Conservation (phyloP, 495 filamentous ascomycete genomes). For the Penicillium atrosanguineum region DNA sequence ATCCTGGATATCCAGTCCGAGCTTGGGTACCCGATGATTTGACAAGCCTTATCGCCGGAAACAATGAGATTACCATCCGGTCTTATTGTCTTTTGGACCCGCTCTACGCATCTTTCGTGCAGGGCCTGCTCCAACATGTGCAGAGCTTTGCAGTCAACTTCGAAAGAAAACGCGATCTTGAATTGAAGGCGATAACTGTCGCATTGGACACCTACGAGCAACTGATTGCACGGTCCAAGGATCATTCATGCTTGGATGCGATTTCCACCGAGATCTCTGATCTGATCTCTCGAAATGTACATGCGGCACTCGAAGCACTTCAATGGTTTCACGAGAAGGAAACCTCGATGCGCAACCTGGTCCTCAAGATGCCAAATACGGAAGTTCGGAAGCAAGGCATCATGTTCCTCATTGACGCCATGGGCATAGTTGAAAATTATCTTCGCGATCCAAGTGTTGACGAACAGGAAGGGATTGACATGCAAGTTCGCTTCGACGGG, state of each 20-base stretch:
- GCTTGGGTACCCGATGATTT: conserved; percentile 55
- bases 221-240: conserved; percentile 71
- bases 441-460: conserved; percentile 35
- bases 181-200: conserved; percentile 61
- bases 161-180: conserved; percentile 50
- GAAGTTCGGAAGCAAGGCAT: conserved; percentile 60
- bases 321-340: conserved; percentile 60
- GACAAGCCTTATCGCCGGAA: conserved; percentile 59
- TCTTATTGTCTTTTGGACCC: conserved; percentile 81
- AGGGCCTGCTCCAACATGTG: conserved; percentile 51
- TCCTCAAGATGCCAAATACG: conserved; percentile 61
- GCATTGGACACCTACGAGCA: conserved; percentile 75
- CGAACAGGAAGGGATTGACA: conserved; percentile 27
- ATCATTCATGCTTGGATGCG: conserved; percentile 58
- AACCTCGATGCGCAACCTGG: conserved; percentile 59
- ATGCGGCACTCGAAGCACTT: conserved; percentile 43
- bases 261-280: conserved; percentile 53
- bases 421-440: conserved; percentile 47
- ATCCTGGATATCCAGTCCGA: conserved; percentile 48
- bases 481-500: conserved; percentile 30
- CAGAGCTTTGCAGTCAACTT: conserved; percentile 41
- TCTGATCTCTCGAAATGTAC: conserved; percentile 44
- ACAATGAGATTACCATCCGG: conserved; percentile 71
- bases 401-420: conserved; percentile 52
- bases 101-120: conserved; percentile 66